Percentiles rank a stretch among this genome's conserved stretches.
These are phyloP conservation scores for Oryza punctata DNA, from an alignment of 176 grass and related monocot species.

Conservation along the genomic window DNA sequence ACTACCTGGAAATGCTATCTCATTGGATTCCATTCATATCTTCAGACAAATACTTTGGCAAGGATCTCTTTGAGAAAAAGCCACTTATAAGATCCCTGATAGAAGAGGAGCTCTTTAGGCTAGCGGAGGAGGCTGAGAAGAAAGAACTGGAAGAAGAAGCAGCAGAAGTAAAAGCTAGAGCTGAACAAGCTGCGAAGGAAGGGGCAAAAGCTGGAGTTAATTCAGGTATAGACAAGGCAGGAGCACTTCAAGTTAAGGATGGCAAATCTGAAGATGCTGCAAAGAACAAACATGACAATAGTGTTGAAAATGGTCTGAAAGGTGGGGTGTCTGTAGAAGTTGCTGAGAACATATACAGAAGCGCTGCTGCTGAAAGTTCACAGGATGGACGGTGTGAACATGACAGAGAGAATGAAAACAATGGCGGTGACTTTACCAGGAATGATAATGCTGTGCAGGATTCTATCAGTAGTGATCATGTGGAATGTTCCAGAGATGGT, in stretches of 20 bases:
- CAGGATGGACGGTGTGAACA: background rate
- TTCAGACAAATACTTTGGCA: constrained; percentile 61
- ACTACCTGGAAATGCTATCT: constrained; percentile 25
- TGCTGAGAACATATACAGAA: constrained; percentile 15
- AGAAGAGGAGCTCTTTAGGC: constrained; percentile 63
- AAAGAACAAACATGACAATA: constrained; percentile 8
- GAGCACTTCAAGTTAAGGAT: constrained; percentile 22
- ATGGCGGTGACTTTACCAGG: background rate
- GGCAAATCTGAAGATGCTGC: constrained; percentile 10
- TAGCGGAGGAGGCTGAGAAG: constrained; percentile 54
- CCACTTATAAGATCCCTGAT: constrained; percentile 56
- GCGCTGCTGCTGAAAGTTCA: constrained; percentile 4
- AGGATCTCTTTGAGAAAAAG: constrained; percentile 57
- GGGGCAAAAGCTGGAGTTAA: constrained; percentile 21
- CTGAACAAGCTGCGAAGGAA: constrained; percentile 24
- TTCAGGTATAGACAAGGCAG: constrained; percentile 11
- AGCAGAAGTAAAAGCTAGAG: constrained; percentile 44
- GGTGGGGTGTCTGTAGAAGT: background rate
- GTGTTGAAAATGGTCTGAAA: background rate
- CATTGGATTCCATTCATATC: constrained; percentile 35
- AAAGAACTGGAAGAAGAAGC: constrained; percentile 54
- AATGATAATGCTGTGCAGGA: constrained; percentile 10
- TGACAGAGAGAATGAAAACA: constrained; percentile 5
- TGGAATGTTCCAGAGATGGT: constrained; percentile 8
- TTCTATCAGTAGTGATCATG: background rate